These are phyloP conservation scores for Sophora flavescens DNA, from an alignment of 306 rosid species.

Conservation along the genomic window DNA sequence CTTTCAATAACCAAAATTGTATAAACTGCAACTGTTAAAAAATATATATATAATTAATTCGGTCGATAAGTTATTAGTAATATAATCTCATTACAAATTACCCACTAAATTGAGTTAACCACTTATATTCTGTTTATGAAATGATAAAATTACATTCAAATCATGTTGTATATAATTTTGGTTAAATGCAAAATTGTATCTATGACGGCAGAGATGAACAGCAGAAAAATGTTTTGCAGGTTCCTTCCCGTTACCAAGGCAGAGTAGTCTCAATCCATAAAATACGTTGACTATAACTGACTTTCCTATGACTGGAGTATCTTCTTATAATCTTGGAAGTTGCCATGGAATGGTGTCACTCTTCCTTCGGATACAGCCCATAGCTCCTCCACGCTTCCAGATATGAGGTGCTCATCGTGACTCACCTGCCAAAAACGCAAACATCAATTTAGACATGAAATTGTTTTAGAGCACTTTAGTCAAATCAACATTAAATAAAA, in stretches of 20 bases:
- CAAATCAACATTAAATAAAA: conserved; percentile 26
- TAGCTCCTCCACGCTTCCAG: conserved; percentile 98
- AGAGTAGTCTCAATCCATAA: conserved; percentile 1
- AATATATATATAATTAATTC: background rate
- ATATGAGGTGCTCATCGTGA: conserved; percentile 97
- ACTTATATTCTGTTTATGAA: background rate
- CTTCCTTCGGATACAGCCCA: conserved; percentile 95
- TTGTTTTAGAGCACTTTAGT: conserved; percentile 11
- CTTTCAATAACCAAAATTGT: too few species aligned
- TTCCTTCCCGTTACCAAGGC: conserved; percentile 13
- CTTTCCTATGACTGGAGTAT: conserved; percentile 68
- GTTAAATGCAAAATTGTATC: conserved; percentile 37
- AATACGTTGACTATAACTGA: background rate
- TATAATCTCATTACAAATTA: background rate
- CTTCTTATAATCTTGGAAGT: conserved; percentile 90
- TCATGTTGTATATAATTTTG: conserved; percentile 21
- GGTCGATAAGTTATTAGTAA: background rate
- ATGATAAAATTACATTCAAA: conserved; percentile 13
- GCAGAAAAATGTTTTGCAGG: conserved; percentile 22
- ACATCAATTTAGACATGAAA: conserved; percentile 20
- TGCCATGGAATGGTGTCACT: conserved; percentile 83
- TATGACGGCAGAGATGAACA: conserved; percentile 27
- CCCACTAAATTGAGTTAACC: background rate
- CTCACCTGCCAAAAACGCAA: conserved; percentile 74
- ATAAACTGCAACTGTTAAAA: too few species aligned